Evolutionary conservation across 2,329 filamentous ascomycete genomes (phyloP).

Genomic region (Mollisia scopiformis): DNA sequence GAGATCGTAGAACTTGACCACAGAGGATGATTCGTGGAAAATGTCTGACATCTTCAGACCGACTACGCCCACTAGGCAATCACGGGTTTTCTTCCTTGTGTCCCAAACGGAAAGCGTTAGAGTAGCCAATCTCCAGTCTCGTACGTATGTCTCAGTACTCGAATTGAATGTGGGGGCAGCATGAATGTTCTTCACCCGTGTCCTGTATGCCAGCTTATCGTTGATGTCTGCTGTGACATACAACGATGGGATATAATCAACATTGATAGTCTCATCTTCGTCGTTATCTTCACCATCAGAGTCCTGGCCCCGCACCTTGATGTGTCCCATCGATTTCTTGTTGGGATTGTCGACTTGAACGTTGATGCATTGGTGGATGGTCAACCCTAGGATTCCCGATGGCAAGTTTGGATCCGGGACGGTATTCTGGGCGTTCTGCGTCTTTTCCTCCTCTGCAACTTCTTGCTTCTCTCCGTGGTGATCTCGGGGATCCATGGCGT

Average conservation of each 20-base stretch:
- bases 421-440: slow-evolving; percentile 22
- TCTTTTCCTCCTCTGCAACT: slow-evolving; percentile 19
- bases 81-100: slow-evolving; percentile 22
- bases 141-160: slow-evolving; percentile 21
- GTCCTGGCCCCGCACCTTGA: slow-evolving; percentile 19
- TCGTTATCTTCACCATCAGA: slow-evolving; percentile 24
- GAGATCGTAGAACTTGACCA: slow-evolving; percentile 25
- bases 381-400: slow-evolving; percentile 23
- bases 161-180: slow-evolving; percentile 23
- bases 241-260: slow-evolving; percentile 26
- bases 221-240: slow-evolving; percentile 27
- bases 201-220: slow-evolving; percentile 22
- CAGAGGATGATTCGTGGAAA: slow-evolving; percentile 22
- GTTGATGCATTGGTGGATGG: slow-evolving; percentile 27
- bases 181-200: slow-evolving; percentile 21
- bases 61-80: slow-evolving; percentile 24
- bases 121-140: slow-evolving; percentile 23
- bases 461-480: slow-evolving; percentile 21
- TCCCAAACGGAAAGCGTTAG: slow-evolving; percentile 25
- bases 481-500: slow-evolving; percentile 22
- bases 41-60: slow-evolving; percentile 23
- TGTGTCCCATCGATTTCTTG: slow-evolving; percentile 26
- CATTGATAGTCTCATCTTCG: slow-evolving; percentile 17
- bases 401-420: slow-evolving; percentile 25
- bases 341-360: slow-evolving; percentile 22